A percentile compares a stretch with the other conserved stretches of the same genome.
Evolutionary conservation across 257 asterid genomes (phyloP).

Genomic region (Penstemon davidsonii): DNA sequence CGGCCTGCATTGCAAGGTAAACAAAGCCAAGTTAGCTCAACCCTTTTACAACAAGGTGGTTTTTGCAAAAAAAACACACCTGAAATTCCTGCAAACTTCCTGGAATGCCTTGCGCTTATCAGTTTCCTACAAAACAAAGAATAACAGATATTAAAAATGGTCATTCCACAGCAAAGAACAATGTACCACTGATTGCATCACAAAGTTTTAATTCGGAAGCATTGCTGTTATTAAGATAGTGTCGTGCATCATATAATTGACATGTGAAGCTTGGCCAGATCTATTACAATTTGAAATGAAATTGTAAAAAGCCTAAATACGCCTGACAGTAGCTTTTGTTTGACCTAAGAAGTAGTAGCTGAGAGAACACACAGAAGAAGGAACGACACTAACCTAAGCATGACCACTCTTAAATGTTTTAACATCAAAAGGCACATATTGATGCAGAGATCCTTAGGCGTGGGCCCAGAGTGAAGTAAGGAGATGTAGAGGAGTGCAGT

Average conservation of each 20-base stretch:
- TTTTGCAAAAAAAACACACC: slow-evolving; percentile 42
- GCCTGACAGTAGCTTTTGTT: background rate
- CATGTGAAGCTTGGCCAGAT: background rate
- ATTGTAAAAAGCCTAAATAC: background rate
- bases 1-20: slow-evolving; percentile 65
- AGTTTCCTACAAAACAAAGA: slow-evolving; percentile 54
- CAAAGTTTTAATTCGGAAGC: slow-evolving; percentile 7
- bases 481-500: too few species aligned
- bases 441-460: too few species aligned
- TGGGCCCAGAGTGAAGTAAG: too few species aligned
- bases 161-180: slow-evolving; percentile 15
- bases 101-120: slow-evolving; percentile 85
- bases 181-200: slow-evolving; percentile 19
- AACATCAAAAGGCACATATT: too few species aligned
- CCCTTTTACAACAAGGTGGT: slow-evolving; percentile 20
- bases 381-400: too few species aligned
- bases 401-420: too few species aligned
- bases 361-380: background rate
- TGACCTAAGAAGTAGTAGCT: background rate
- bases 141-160: slow-evolving; percentile 15
- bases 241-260: background rate
- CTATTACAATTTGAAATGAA: background rate
- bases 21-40: slow-evolving; percentile 27
- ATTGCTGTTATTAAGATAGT: background rate
- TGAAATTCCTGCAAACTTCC: slow-evolving; percentile 80